A percentile compares a stretch with the other conserved stretches of the same genome.
phyloP scores from a whole-genome alignment of 2,329 filamentous ascomycete species.

The Immersiporthe knoxdaviesiana region DNA sequence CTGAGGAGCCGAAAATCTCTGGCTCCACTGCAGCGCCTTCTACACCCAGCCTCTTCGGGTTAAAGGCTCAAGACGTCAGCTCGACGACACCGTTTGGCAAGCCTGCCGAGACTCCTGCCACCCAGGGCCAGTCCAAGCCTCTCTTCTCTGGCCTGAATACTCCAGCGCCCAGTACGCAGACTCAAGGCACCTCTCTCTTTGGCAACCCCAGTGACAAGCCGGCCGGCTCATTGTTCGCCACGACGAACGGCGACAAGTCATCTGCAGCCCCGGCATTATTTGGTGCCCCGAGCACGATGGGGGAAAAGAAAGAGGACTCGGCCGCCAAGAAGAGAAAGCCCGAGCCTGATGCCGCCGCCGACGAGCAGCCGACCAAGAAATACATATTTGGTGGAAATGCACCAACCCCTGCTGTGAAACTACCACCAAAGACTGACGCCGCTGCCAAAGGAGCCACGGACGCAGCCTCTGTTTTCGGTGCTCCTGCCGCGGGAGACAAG shows the following conservation, averaged over 20 bases:
- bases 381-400: conserved; percentile 26
- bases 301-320: conserved; percentile 26
- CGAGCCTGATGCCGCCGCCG: conserved; percentile 21
- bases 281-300: conserved; percentile 16
- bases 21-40: conserved; percentile 35
- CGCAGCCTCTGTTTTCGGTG: conserved; percentile 28
- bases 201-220: conserved; percentile 27
- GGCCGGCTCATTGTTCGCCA: conserved; percentile 26
- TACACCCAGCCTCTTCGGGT: conserved; percentile 22
- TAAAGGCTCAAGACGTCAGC: conserved; percentile 21
- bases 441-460: conserved; percentile 29
- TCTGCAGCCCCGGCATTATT: conserved; percentile 25
- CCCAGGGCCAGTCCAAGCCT: conserved; percentile 38
- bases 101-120: conserved; percentile 36
- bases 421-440: conserved; percentile 29
- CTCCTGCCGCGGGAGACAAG: conserved; percentile 21
- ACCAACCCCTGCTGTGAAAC: conserved; percentile 19
- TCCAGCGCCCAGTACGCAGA: conserved; percentile 28
- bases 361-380: conserved; percentile 19
- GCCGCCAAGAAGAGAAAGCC: conserved; percentile 26
- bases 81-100: conserved; percentile 34
- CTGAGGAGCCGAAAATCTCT: conserved; percentile 32
- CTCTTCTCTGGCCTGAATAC: conserved; percentile 39
- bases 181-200: conserved; percentile 36
- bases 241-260: conserved; percentile 18